These are phyloP conservation scores for Vigna trinervia DNA, from an alignment of 306 rosid genomes.

Conservation along the genomic window DNA sequence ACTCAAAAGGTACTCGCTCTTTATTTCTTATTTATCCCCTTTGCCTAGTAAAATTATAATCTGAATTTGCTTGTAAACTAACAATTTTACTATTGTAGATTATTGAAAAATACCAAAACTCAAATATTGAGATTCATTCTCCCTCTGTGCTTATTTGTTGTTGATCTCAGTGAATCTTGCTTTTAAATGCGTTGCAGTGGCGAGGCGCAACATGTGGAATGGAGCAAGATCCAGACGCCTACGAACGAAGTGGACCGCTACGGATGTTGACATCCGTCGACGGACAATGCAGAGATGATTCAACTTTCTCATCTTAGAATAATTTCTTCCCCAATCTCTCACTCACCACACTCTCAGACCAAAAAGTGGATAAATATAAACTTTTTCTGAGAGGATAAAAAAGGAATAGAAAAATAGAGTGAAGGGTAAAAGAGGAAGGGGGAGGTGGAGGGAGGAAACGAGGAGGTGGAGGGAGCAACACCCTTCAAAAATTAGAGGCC, in stretches of 20 bases:
- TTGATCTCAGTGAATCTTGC: background rate
- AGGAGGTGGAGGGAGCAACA: too few relatives aligned
- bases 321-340: too few relatives aligned
- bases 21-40: slow-evolving; percentile 18
- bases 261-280: too few relatives aligned
- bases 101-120: slow-evolving; percentile 68
- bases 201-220: slow-evolving; percentile 88
- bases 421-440: too few relatives aligned
- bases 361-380: too few relatives aligned
- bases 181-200: slow-evolving; percentile 61
- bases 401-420: too few relatives aligned
- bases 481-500: too few relatives aligned
- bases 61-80: slow-evolving; percentile 20
- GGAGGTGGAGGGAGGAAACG: too few relatives aligned
- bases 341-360: too few relatives aligned
- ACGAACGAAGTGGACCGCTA: slow-evolving; percentile 72
- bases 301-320: too few relatives aligned
- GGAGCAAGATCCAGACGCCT: slow-evolving; percentile 99
- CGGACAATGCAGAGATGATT: too few relatives aligned
- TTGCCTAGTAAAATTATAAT: slow-evolving; percentile 15
- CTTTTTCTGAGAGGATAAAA: too few relatives aligned
- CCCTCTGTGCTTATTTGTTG: background rate
- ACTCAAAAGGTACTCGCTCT: slow-evolving; percentile 67
- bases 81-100: slow-evolving; percentile 62
- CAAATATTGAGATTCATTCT: slow-evolving; percentile 74